Evolutionary conservation across 805 yeast species (phyloP).

Genomic region (Starmera amethionina): DNA sequence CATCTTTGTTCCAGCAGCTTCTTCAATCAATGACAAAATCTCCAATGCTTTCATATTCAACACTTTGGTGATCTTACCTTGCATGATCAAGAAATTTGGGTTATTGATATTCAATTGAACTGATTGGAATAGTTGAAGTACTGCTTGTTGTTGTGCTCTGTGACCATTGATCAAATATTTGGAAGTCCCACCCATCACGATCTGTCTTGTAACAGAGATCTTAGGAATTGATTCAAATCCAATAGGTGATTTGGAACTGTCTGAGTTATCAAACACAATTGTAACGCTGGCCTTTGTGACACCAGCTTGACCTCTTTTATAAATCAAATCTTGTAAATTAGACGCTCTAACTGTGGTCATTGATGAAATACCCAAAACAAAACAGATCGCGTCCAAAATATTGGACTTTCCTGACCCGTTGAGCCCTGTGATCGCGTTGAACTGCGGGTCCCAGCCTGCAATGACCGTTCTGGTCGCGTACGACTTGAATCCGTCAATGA

Average conservation of each 20-base stretch:
- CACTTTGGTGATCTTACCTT: conserved; percentile 95
- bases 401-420: conserved; percentile 98
- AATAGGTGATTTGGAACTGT: conserved; percentile 68
- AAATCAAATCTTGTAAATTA: conserved; percentile 85
- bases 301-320: conserved; percentile 97
- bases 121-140: conserved; percentile 81
- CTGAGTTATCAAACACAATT: conserved; percentile 85
- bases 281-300: conserved; percentile 96
- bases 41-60: conserved; percentile 93
- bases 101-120: conserved; percentile 94
- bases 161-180: conserved; percentile 93
- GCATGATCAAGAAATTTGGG: conserved; percentile 97
- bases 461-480: conserved; percentile 95
- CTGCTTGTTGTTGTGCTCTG: conserved; percentile 90
- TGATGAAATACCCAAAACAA: conserved; percentile 92
- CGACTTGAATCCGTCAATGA: conserved; percentile 95
- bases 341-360: conserved; percentile 95
- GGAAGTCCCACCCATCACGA: conserved; percentile 83
- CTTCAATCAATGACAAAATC: conserved; percentile 84
- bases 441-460: conserved; percentile 91
- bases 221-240: conserved; percentile 73
- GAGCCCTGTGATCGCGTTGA: conserved; percentile 95
- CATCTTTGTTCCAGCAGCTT: conserved; percentile 96
- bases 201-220: conserved; percentile 86
- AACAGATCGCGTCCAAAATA: conserved; percentile 93